Conservation (phyloP, 768 basidiomycete genomes). For the Cubamyces lactineus region DNA sequence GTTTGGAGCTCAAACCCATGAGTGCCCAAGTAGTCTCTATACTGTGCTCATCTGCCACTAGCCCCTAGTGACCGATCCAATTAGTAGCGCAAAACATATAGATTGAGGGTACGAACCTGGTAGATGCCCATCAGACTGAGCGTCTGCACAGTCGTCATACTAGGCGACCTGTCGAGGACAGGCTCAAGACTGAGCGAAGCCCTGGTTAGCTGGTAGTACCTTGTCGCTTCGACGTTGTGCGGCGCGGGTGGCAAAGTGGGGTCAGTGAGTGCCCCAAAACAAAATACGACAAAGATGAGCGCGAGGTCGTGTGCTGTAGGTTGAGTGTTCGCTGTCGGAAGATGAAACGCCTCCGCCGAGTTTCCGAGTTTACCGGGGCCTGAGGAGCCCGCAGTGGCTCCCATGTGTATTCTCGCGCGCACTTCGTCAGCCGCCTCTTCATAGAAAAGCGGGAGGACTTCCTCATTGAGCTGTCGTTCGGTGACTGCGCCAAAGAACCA, state of each 20-base stretch:
- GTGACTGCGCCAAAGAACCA: slow-evolving; percentile 82
- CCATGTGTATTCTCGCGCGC: slow-evolving; percentile 1
- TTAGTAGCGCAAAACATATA: neutral
- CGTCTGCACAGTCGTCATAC: slow-evolving; percentile 40
- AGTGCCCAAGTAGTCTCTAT: slow-evolving; percentile 42
- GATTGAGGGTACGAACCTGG: neutral
- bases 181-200: slow-evolving; percentile 69
- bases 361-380: slow-evolving; percentile 50
- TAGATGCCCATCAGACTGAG: slow-evolving; percentile 14
- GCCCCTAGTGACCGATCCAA: slow-evolving; percentile 45
- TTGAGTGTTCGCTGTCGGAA: neutral
- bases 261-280: slow-evolving; percentile 38
- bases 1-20: slow-evolving; percentile 62
- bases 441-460: slow-evolving; percentile 65
- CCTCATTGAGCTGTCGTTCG: slow-evolving; percentile 63
- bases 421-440: slow-evolving; percentile 58
- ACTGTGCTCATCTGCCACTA: slow-evolving; percentile 68
- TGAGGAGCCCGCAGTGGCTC: neutral
- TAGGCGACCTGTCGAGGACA: slow-evolving; percentile 69
- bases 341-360: slow-evolving; percentile 40
- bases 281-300: slow-evolving; percentile 38
- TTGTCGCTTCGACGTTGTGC: slow-evolving; percentile 42
- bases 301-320: slow-evolving; percentile 39
- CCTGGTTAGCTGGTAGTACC: slow-evolving; percentile 58
- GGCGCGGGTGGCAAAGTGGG: slow-evolving; percentile 43